Evolutionary conservation across 139 green algal species (phyloP).

Genomic region (Yamagishiella unicocca): DNA sequence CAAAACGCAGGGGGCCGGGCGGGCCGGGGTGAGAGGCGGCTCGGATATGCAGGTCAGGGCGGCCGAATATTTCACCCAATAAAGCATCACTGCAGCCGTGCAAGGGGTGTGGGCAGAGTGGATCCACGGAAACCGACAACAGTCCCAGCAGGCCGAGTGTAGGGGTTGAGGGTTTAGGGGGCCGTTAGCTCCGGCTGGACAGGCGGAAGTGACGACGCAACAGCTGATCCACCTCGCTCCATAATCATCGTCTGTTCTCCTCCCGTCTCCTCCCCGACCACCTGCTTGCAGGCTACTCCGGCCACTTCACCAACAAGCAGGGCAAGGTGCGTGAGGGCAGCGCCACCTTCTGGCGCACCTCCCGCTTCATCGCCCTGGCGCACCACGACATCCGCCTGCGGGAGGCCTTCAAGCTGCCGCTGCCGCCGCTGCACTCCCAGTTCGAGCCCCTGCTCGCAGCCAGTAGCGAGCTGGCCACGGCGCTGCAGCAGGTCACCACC

Average conservation of each 20-base stretch:
- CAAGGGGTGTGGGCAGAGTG: too few species aligned
- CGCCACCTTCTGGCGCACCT: constrained; percentile 68
- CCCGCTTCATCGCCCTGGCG: constrained; percentile 57
- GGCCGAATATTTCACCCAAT: too few species aligned
- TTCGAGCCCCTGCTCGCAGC: constrained; percentile 79
- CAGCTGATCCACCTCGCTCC: too few species aligned
- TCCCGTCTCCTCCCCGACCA: too few species aligned
- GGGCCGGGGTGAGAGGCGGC: neutral
- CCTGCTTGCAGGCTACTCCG: constrained; percentile 63
- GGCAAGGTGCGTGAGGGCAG: constrained; percentile 78
- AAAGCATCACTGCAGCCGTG: too few species aligned
- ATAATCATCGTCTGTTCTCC: too few species aligned
- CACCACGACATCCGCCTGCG: constrained; percentile 67
- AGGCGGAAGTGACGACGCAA: too few species aligned
- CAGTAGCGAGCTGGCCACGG: constrained; percentile 71
- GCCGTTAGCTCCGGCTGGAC: too few species aligned
- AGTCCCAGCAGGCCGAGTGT: too few species aligned
- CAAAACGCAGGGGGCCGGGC: neutral
- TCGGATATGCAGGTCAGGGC: neutral
- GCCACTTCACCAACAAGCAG: constrained; percentile 86
- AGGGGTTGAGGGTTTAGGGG: too few species aligned
- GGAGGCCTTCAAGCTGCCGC: constrained; percentile 59
- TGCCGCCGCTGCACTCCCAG: constrained; percentile 58
- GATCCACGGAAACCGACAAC: too few species aligned
- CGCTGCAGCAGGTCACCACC: constrained; percentile 85